These are phyloP conservation scores for Protomyces lactucae-debilis DNA, from an alignment of 1,139 yeast genomes.

Conservation along the genomic window DNA sequence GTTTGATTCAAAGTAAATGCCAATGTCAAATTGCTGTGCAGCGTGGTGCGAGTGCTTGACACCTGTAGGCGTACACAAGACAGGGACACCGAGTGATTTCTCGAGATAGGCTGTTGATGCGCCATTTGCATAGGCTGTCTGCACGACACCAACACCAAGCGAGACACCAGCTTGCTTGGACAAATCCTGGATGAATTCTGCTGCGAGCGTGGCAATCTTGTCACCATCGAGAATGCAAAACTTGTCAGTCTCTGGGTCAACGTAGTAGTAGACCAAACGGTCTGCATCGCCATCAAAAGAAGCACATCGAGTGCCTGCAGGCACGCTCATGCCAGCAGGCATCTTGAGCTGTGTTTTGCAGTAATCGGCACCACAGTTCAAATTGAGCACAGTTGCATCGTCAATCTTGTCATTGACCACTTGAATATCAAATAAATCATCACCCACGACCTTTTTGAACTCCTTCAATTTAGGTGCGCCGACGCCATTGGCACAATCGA, in stretches of 20 bases:
- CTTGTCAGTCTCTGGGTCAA: constrained; percentile 41
- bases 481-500: constrained; percentile 73
- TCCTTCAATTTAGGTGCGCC: constrained; percentile 74
- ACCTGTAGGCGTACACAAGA: constrained; percentile 88
- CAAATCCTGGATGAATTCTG: constrained; percentile 58
- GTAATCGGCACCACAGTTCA: constrained; percentile 88
- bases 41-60: constrained; percentile 92
- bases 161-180: constrained; percentile 42
- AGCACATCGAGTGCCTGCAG: constrained; percentile 52
- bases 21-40: constrained; percentile 77
- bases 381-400: constrained; percentile 59
- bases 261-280: constrained; percentile 79
- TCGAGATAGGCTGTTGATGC: constrained; percentile 71
- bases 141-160: constrained; percentile 72
- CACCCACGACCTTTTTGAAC: constrained; percentile 42
- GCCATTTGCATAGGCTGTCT: constrained; percentile 97
- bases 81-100: constrained; percentile 64
- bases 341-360: constrained; percentile 82
- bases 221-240: constrained; percentile 89
- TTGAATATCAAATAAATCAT: constrained; percentile 43
- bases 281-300: constrained; percentile 98
- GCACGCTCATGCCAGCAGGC: constrained; percentile 54
- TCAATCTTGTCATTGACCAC: constrained; percentile 59
- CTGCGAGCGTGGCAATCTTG: constrained; percentile 80
- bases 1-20: constrained; percentile 94